These are phyloP conservation scores for Thelonectria discophora DNA, from an alignment of 2,329 filamentous ascomycete species.

Conservation along the genomic window DNA sequence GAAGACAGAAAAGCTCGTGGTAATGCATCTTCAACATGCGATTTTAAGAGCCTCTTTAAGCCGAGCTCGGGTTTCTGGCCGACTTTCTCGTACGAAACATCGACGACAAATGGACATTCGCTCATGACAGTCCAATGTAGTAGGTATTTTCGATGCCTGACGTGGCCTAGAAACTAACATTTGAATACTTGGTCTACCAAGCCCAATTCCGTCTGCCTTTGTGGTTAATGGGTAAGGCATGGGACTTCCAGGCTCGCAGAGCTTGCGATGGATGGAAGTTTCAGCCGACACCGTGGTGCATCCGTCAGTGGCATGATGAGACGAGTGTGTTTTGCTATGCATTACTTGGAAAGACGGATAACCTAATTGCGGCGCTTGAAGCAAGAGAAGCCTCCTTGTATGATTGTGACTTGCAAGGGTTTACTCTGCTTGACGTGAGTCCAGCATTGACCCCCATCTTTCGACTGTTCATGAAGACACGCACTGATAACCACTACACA, in stretches of 20 bases:
- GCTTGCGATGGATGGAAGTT: conserved; percentile 25
- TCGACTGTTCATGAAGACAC: not conserved
- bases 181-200: conserved; percentile 3
- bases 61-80: not conserved
- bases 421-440: conserved; percentile 1
- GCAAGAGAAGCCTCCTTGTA: conserved; percentile 16
- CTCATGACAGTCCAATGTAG: not conserved
- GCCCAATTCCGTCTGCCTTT: conserved; percentile 8
- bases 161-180: not conserved
- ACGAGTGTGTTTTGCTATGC: accelerated
- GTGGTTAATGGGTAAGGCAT: conserved; percentile 3
- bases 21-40: not conserved
- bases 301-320: accelerated
- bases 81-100: not conserved
- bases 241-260: conserved; percentile 21
- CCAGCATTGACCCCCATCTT: too few species aligned
- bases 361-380: accelerated
- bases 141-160: not conserved
- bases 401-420: accelerated
- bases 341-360: accelerated
- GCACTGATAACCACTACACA: not conserved
- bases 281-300: conserved; percentile 4
- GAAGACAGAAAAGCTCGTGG: not conserved
- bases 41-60: not conserved
- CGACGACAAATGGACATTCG: not conserved